phyloP scores from a whole-genome alignment of 139 green algal genomes.

The Picochlorum sp. region DNA sequence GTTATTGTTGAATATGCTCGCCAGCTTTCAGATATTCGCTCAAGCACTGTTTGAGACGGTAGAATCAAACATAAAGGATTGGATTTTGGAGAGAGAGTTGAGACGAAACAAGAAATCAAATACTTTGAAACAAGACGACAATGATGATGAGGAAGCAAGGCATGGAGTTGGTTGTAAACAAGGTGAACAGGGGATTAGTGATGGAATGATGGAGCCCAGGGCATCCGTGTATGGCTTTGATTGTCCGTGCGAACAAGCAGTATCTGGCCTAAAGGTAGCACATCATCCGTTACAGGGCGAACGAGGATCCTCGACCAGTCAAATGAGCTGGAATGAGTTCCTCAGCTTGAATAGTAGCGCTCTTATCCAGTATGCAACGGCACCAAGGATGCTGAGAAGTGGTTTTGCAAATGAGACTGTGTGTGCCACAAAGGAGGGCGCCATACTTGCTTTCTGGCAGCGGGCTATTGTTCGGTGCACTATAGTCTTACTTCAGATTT shows the following conservation, averaged over 20 bases:
- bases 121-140: background rate
- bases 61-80: slow-evolving; percentile 10
- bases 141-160: no score
- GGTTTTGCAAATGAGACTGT: slow-evolving; percentile 1
- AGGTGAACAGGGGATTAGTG: background rate
- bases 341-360: background rate
- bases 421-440: background rate
- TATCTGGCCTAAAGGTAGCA: background rate
- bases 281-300: background rate
- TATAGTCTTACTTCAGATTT: background rate
- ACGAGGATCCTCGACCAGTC: background rate
- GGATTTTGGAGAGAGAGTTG: background rate
- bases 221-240: background rate
- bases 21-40: slow-evolving; percentile 25
- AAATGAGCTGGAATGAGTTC: background rate
- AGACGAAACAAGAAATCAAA: background rate
- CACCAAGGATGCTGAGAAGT: background rate
- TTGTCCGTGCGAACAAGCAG: background rate
- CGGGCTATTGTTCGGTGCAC: background rate
- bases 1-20: slow-evolving; percentile 36
- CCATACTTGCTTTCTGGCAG: background rate
- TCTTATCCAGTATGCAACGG: background rate
- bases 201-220: background rate
- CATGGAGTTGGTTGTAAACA: no score
- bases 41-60: slow-evolving; percentile 23